A percentile compares a stretch with the other conserved stretches of the same genome.
Conservation (phyloP, 2,329 filamentous ascomycete genomes). For the Incumbomyces lentus region DNA sequence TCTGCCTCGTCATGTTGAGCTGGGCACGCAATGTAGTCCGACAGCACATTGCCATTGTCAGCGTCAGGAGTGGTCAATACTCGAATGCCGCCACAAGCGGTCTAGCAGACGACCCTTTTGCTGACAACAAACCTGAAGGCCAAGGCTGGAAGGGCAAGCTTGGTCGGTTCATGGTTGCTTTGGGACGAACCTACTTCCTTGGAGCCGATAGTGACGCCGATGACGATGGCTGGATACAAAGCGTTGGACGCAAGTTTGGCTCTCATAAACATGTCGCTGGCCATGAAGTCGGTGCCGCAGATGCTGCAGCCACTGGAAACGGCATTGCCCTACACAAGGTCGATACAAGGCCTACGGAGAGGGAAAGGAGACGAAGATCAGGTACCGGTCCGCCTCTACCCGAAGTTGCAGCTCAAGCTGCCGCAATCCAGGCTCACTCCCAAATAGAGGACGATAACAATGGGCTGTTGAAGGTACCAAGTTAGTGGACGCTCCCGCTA, state of each 20-base stretch:
- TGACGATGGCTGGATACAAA: slow-evolving; percentile 35
- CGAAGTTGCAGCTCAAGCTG: slow-evolving; percentile 9
- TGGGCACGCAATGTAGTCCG: slow-evolving; percentile 69
- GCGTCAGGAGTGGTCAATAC: slow-evolving; percentile 27
- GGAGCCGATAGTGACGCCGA: slow-evolving; percentile 48
- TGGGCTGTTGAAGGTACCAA: slow-evolving; percentile 16
- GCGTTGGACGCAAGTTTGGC: slow-evolving; percentile 52
- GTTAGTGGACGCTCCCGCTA: neutral
- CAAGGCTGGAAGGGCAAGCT: slow-evolving; percentile 68
- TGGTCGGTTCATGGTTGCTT: slow-evolving; percentile 66
- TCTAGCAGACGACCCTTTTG: slow-evolving; percentile 57
- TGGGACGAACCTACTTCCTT: slow-evolving; percentile 72
- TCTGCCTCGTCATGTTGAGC: slow-evolving; percentile 71
- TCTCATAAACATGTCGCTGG: slow-evolving; percentile 11
- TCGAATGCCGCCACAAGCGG: slow-evolving; percentile 34
- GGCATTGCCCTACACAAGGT: slow-evolving; percentile 36
- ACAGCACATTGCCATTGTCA: slow-evolving; percentile 49
- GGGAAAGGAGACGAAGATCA: slow-evolving; percentile 51
- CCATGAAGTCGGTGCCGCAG: slow-evolving; percentile 24
- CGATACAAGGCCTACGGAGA: slow-evolving; percentile 38
- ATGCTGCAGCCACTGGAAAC: slow-evolving; percentile 30
- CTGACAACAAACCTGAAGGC: slow-evolving; percentile 57
- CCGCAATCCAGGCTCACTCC: slow-evolving; percentile 1
- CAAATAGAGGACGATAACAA: slow-evolving; percentile 7
- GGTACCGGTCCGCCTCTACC: slow-evolving; percentile 45